A percentile compares a stretch with the other conserved stretches of the same genome.
phyloP scores from a whole-genome alignment of 2,329 filamentous ascomycete species.

The Curvularia verruculosa region DNA sequence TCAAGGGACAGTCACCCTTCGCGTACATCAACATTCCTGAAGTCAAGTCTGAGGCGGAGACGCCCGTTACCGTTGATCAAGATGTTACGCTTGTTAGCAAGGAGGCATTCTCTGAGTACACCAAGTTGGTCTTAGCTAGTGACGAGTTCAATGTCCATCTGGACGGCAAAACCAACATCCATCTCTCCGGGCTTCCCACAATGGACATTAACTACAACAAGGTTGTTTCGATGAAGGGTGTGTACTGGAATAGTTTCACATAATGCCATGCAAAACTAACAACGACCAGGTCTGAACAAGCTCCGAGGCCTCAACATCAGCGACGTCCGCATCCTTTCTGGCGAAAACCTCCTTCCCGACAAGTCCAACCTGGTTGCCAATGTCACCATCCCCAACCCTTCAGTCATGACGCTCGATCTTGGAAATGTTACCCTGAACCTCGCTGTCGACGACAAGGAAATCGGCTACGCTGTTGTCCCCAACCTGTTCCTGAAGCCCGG shows the following conservation, averaged over 20 bases:
- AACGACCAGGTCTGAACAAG: constrained; percentile 59
- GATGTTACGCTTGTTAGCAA: constrained; percentile 51
- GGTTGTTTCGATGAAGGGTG: constrained; percentile 63
- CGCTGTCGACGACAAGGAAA: constrained; percentile 57
- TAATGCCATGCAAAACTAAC: constrained; percentile 7
- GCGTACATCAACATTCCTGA: constrained; percentile 55
- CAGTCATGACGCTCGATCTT: constrained; percentile 68
- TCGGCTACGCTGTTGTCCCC: constrained; percentile 65
- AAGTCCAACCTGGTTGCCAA: constrained; percentile 67
- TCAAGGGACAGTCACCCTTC: constrained; percentile 53
- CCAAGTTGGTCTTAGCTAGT: constrained; percentile 55
- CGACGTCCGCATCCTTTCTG: constrained; percentile 57
- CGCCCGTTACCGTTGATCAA: constrained; percentile 53
- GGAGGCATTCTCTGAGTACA: constrained; percentile 58
- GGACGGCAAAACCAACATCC: constrained; percentile 42
- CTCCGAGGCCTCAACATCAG: constrained; percentile 61
- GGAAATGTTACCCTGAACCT: constrained; percentile 69
- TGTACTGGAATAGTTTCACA: constrained; percentile 3
- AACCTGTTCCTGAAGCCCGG: constrained; percentile 66
- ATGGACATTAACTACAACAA: constrained; percentile 63
- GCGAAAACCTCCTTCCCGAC: constrained; percentile 44
- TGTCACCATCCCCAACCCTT: constrained; percentile 67
- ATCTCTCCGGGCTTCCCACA: constrained; percentile 57
- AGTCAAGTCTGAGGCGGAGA: constrained; percentile 52
- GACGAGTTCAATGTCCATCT: constrained; percentile 60